Conservation (phyloP, 345 rosid species). For the Corchorus olitorius region DNA sequence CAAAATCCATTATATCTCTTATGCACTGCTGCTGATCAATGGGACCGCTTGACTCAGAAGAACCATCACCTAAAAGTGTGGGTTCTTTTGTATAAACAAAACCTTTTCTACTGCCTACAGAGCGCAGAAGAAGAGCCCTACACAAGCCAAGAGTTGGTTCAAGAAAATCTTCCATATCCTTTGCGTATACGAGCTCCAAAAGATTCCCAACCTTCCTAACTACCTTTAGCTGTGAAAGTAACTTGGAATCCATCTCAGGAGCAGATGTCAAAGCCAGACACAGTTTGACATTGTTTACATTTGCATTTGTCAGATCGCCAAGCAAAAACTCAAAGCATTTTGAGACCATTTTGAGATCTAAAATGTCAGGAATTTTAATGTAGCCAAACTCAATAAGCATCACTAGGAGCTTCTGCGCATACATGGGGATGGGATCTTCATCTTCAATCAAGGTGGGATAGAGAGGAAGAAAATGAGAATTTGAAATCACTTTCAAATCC, state of each 20-base stretch:
- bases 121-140: slow-evolving; percentile 71
- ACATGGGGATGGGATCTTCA: slow-evolving; percentile 97
- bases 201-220: slow-evolving; percentile 88
- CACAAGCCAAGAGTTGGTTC: slow-evolving; percentile 88
- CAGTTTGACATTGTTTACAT: slow-evolving; percentile 88
- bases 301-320: slow-evolving; percentile 83
- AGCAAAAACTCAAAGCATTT: slow-evolving; percentile 92
- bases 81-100: slow-evolving; percentile 55
- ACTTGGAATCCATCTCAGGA: slow-evolving; percentile 90
- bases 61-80: slow-evolving; percentile 56
- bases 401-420: slow-evolving; percentile 92
- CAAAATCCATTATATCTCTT: slow-evolving; percentile 79
- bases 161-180: slow-evolving; percentile 95
- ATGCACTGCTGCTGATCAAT: slow-evolving; percentile 59
- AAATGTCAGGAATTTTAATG: slow-evolving; percentile 73
- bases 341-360: slow-evolving; percentile 79
- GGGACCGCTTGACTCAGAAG: slow-evolving; percentile 39
- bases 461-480: slow-evolving; percentile 87
- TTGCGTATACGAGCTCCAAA: slow-evolving; percentile 79
- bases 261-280: slow-evolving; percentile 91
- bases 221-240: slow-evolving; percentile 82
- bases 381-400: slow-evolving; percentile 81
- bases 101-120: slow-evolving; percentile 58
- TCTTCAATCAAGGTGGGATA: slow-evolving; percentile 89
- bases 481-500: slow-evolving; percentile 72